Evolutionary conservation across 1,284 basidiomycete species (phyloP), one percentile per base, ranked within the genome.

Genomic region (Xanthoconium separans): DNA sequence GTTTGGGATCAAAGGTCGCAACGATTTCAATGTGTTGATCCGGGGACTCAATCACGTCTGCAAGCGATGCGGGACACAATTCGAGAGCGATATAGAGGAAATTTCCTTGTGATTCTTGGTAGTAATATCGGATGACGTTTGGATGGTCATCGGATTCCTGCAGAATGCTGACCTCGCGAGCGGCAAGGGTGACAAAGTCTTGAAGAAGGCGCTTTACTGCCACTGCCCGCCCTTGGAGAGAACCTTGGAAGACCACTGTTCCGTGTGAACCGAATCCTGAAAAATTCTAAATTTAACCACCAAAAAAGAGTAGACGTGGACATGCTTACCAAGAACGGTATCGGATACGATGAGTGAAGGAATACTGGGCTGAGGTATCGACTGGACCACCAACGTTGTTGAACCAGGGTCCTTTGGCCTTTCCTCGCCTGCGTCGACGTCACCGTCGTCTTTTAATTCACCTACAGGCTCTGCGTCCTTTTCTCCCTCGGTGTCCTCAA

Each of bases 41-140:
- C 0, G 93, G 93, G 18, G 77, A 81, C 66, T 98, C 96, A 65
- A 99, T 81, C 51, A 99, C 77, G 68, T 99, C 96, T 1, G 93
- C 94, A 8, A 99, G 83, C 8, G 93, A 95, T 0, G 94, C 94
- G 0, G 95, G 94, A 72, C 96, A 99, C 4, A 98, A 80, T 70
- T 99, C 97, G 31, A 99, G 85, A 1, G 97, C 96, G 57, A 99
- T 98, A 73, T 96, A 98, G 11, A 99, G 81, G 77, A 99, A 99
- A 66, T 91, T 93, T 37, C 87, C 85, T 22, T 91, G 88, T 1
- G 91, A 81, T 75, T 99, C 96, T 77, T 98, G 95, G 74, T 95
- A 99, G 73, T 95, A 99, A 72, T 99, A 96, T 53, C 96, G 87
- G 61, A 99, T 96, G 64, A 99, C 95, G 72, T 99, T 98, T 6